Base-by-base conservation (phyloP, 2,329 filamentous ascomycete genomes). In the Sordariomycetes sp. region DNA sequence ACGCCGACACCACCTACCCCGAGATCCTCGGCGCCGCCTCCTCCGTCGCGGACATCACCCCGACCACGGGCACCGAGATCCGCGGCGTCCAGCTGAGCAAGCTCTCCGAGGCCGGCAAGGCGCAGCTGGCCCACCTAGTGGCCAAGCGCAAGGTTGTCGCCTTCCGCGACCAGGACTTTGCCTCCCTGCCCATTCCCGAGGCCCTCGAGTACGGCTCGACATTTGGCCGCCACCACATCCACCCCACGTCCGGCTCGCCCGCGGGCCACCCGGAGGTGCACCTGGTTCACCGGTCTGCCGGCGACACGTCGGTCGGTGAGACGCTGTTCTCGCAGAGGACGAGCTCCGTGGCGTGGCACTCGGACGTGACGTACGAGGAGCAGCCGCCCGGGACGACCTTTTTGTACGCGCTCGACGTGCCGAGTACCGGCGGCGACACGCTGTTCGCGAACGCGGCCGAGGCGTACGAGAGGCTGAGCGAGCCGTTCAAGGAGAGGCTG, bases 331-430 rank as follows among this genome's bases (percentile, higher is more conserved):
- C 69, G 59, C 81, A 82, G 53, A 81, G 88, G 24, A 92, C 88
- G 3, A 93, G 86, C 71, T 89, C 86, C 1, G 85, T 95, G 1
- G 89, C 89, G 8, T 96, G 90, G 90, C 91, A 96, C 73, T 89
- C 86, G 0, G 91, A 96, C 64, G 86, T 96, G 1, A 89, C 88
- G 0, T 96, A 95, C 68, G 92, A 96, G 74, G 76, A 82, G 63
- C 91, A 97, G 72, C 90, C 92, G 1, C 90, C 92, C 0, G 90
- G 90, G 34, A 96, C 90, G 0, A 96, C 92, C 0, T 95, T 96
- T 72, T 72, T 96, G 40, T 96, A 95, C 68, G 79, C 91, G 55
- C 80, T 97, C n/a, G 90, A 96, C 67, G 86, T 82, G 52, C 91
- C 91, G 1, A 77, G 82, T 46, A 86, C 83, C 0, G 91, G 91